Base-by-base conservation (phyloP, 228 moss, liverwort and hornwort species). In the Sphagnum fallax region DNA sequence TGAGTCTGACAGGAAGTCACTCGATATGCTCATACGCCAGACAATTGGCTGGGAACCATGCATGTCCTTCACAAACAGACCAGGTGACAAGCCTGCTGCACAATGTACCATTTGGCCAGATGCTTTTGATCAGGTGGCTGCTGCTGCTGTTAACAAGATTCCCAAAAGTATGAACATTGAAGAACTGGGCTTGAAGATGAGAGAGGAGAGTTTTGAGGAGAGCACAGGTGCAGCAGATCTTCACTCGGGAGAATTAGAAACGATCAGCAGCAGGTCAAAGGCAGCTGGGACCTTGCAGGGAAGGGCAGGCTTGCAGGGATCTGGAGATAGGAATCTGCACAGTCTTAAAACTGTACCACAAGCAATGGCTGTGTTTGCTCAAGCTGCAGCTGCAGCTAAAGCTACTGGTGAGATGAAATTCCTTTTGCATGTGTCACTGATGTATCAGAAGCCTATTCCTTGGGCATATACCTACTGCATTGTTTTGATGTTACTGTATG, bases 21-120 rank as follows among this genome's bases (percentile, higher is more conserved):
- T 93, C 10, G 80, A 93, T 18, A 87, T 73, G 49, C 85, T 93
- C 65, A 88, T 92, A 0, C 64, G 74, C 69, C 83, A 93, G 72
- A 87, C 89, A 62, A 87, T 90, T 15, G 80, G 76, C 53, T 52
- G 79, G 0, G 72, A 97, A 67, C 73, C 81, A 0, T 91, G 83
- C 58, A 79, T 90, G 80, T 91, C 88, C 0, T 82, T 92, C 3
- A 55, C 9, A 1, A 80, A 65, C 70, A 82, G 71, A 74, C 67
- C 67, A 66, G 15, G 75, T 66, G 87, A 91, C 14, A 88, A 86
- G 77, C 76, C 81, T 66, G 32, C 2, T 32, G 71, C 88, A 62
- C 89, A 82, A 74, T 84, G 73, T 50, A 77, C 88, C 7, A 73
- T 32, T 60, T 18, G 86, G 65, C 61, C 86, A 57, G 86, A 86